These are phyloP conservation scores for Hypomyces rosellus DNA, from an alignment of 2,329 filamentous ascomycete genomes.

Conservation along the genomic window DNA sequence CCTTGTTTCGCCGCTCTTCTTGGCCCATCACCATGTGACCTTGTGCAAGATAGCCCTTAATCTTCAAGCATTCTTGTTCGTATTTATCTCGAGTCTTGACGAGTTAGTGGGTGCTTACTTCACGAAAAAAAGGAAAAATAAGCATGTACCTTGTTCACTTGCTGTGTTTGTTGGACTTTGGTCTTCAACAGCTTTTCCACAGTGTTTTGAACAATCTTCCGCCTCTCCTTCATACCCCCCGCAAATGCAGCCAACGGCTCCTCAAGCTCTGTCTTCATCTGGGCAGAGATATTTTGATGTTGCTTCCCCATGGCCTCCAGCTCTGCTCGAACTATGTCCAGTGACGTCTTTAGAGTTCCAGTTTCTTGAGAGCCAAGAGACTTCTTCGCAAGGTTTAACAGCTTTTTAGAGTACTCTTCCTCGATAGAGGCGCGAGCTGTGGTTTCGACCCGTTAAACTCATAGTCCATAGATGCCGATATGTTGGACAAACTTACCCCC, in stretches of 20 bases:
- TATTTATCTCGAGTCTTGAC: slow-evolving; percentile 78
- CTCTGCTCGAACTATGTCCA: slow-evolving; percentile 84
- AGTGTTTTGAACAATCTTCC: slow-evolving; percentile 91
- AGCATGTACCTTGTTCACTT: slow-evolving; percentile 75
- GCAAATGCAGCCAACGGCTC: slow-evolving; percentile 88
- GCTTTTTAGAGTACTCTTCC: slow-evolving; percentile 90
- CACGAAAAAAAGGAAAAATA: not conserved
- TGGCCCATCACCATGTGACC: slow-evolving; percentile 99
- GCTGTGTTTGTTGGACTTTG: slow-evolving; percentile 84
- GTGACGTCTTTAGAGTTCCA: slow-evolving; percentile 73
- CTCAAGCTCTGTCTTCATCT: slow-evolving; percentile 95
- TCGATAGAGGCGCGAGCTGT: slow-evolving; percentile 85
- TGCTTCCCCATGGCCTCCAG: slow-evolving; percentile 91
- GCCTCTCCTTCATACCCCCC: slow-evolving; percentile 89
- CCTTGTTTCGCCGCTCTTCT: slow-evolving; percentile 97
- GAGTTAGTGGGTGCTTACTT: not conserved
- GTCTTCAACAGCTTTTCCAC: slow-evolving; percentile 92
- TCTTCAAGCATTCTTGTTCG: slow-evolving; percentile 95
- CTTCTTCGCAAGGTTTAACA: slow-evolving; percentile 80
- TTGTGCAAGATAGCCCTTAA: slow-evolving; percentile 96
- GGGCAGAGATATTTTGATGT: slow-evolving; percentile 79
- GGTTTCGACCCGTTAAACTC: not conserved
- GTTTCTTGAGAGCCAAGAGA: slow-evolving; percentile 81
- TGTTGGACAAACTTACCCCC: slow-evolving; percentile 47
- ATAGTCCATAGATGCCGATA: not conserved